Evolutionary conservation across 2,329 filamentous ascomycete species (phyloP).

Genomic region (Achaetomium macrosporum): DNA sequence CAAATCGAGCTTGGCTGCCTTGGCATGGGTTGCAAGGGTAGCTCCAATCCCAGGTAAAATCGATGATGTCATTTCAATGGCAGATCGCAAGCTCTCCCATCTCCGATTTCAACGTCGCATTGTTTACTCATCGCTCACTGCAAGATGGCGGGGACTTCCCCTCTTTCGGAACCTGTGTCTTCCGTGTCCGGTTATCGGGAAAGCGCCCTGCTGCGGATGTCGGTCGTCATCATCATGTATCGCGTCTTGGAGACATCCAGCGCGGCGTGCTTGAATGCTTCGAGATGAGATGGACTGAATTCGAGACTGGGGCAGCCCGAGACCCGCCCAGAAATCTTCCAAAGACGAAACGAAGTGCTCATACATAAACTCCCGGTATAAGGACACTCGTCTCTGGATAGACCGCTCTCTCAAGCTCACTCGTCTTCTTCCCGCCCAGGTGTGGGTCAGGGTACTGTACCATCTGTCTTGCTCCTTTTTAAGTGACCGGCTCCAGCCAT

Average conservation of each 20-base stretch:
- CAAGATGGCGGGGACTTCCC: no score
- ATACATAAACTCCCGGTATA: no score
- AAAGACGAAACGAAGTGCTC: no score
- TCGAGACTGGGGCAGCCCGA: neutral
- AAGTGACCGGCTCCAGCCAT: no score
- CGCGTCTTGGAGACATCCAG: neutral
- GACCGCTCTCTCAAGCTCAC: no score
- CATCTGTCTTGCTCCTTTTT: no score
- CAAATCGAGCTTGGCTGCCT: neutral
- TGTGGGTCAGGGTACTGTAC: no score
- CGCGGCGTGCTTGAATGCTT: neutral
- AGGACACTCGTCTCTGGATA: no score
- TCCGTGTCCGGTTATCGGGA: no score
- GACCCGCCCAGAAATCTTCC: no score
- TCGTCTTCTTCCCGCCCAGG: no score
- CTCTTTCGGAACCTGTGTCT: no score
- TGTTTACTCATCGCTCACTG: neutral
- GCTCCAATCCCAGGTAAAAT: neutral
- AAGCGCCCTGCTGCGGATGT: neutral
- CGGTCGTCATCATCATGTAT: neutral
- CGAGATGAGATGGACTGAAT: neutral
- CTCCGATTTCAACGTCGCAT: neutral
- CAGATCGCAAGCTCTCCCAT: neutral
- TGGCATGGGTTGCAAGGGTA: neutral
- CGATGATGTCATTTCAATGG: conserved; percentile 13